Percentiles rank a stretch among this genome's conserved stretches.
phyloP scores from a whole-genome alignment of 768 basidiomycete genomes.

The Tulasnella sp. region DNA sequence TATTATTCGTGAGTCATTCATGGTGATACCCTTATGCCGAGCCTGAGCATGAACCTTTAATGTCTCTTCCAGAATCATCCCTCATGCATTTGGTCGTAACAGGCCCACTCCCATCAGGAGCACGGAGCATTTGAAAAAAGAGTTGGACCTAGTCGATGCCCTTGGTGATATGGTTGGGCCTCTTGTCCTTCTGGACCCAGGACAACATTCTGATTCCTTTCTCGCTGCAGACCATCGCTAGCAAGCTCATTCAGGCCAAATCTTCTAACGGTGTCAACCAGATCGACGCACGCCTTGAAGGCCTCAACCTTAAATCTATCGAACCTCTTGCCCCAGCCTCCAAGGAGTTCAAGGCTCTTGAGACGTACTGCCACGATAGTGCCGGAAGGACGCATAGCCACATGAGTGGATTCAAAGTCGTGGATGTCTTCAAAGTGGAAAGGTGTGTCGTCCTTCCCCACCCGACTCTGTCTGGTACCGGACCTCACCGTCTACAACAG shows the following conservation, averaged over 20 bases:
- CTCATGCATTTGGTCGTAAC: slow-evolving; percentile 55
- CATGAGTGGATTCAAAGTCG: slow-evolving; percentile 40
- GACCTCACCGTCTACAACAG: slow-evolving; percentile 28
- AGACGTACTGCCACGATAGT: slow-evolving; percentile 50
- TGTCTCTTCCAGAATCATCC: slow-evolving; percentile 46
- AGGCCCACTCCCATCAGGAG: slow-evolving; percentile 47
- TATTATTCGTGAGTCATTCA: slow-evolving; percentile 53
- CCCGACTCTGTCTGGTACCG: no score
- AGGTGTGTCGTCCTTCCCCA: slow-evolving; percentile 37
- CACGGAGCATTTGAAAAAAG: slow-evolving; percentile 44
- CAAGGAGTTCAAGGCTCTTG: slow-evolving; percentile 48
- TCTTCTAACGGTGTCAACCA: slow-evolving; percentile 43
- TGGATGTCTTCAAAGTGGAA: slow-evolving; percentile 53
- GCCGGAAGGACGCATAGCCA: slow-evolving; percentile 54
- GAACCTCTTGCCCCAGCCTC: slow-evolving; percentile 42
- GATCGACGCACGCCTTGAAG: slow-evolving; percentile 52
- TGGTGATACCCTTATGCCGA: background rate
- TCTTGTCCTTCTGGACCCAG: background rate
- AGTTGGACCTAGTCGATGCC: slow-evolving; percentile 61
- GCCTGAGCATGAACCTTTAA: background rate
- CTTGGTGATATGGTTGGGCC: slow-evolving; percentile 56
- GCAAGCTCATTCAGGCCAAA: slow-evolving; percentile 48
- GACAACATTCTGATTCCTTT: background rate
- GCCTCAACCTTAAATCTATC: slow-evolving; percentile 52
- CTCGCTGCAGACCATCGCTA: slow-evolving; percentile 49